Evolutionary conservation across 768 basidiomycete genomes (phyloP).

Genomic region (Suillus discolor): DNA sequence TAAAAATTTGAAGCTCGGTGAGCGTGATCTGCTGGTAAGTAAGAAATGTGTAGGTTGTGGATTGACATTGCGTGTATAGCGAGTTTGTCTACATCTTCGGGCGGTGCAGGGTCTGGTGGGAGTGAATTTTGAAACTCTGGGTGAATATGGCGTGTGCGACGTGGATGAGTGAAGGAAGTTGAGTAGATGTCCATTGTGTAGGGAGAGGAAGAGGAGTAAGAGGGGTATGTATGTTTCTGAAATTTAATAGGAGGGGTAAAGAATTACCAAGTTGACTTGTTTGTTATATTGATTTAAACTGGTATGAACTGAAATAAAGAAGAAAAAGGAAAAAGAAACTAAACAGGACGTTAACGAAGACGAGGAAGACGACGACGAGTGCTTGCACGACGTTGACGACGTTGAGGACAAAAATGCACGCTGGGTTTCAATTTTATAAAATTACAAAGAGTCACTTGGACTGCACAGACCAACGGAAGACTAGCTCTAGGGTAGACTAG

Average conservation of each 20-base stretch:
- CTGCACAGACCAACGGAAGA: background rate
- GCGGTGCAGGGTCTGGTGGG: constrained; percentile 38
- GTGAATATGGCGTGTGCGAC: constrained; percentile 72
- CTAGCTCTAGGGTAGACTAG: no score
- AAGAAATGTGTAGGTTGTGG: constrained; percentile 85
- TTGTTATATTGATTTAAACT: constrained; percentile 2
- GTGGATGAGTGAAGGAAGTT: constrained; percentile 90
- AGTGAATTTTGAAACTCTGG: constrained; percentile 44
- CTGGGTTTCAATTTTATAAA: constrained; percentile 7
- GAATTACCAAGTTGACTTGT: constrained; percentile 12
- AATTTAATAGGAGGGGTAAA: constrained; percentile 9
- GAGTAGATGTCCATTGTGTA: constrained; percentile 88
- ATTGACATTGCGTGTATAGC: constrained; percentile 77
- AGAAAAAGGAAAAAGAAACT: background rate
- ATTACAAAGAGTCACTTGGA: constrained; percentile 3
- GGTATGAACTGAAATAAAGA: background rate
- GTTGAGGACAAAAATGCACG: constrained; percentile 1
- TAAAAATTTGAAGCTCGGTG: constrained; percentile 83
- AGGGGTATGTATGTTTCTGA: constrained; percentile 11
- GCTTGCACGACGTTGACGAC: background rate
- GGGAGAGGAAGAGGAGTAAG: constrained; percentile 9
- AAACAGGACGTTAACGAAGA: background rate
- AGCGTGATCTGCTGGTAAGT: constrained; percentile 69
- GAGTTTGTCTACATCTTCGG: constrained; percentile 80
- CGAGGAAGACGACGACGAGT: background rate